Evolutionary conservation across 805 yeast species (phyloP).

Genomic region (Phaffomyces thermotolerans): DNA sequence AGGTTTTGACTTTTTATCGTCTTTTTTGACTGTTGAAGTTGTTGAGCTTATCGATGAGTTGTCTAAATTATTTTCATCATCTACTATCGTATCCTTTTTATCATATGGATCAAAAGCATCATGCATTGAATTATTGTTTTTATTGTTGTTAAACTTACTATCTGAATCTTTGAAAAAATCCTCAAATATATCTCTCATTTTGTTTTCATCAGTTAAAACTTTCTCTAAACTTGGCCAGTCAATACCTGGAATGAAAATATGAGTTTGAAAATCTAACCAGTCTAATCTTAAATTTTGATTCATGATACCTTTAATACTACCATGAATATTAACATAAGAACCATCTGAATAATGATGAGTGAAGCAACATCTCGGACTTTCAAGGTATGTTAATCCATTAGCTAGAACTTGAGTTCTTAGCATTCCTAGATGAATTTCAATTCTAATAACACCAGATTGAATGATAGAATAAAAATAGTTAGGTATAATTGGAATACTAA

Average conservation of each 20-base stretch:
- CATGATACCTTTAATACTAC: conserved; percentile 55
- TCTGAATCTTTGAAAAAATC: not conserved
- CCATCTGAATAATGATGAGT: conserved; percentile 61
- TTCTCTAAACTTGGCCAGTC: conserved; percentile 40
- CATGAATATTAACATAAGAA: conserved; percentile 53
- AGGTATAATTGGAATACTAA: conserved; percentile 60
- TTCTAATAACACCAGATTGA: conserved; percentile 41
- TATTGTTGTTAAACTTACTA: no score
- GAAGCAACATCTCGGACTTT: conserved; percentile 42
- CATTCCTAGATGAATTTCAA: conserved; percentile 44
- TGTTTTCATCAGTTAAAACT: conserved; percentile 26
- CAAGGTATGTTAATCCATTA: conserved; percentile 46
- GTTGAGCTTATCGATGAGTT: not conserved
- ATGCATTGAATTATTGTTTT: not conserved
- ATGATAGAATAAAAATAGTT: conserved; percentile 48
- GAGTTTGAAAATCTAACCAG: conserved; percentile 56
- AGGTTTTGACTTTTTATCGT: not conserved
- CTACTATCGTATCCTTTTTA: not conserved
- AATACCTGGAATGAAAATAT: conserved; percentile 39
- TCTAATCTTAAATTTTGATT: conserved; percentile 60
- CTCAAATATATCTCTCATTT: conserved; percentile 13
- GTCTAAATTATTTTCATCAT: conserved; percentile 1
- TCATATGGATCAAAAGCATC: not conserved
- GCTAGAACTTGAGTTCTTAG: conserved; percentile 46
- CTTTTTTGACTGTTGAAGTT: conserved; percentile 3